Base-by-base conservation (phyloP, 805 yeast species). In the Yarrowia sp. region DNA sequence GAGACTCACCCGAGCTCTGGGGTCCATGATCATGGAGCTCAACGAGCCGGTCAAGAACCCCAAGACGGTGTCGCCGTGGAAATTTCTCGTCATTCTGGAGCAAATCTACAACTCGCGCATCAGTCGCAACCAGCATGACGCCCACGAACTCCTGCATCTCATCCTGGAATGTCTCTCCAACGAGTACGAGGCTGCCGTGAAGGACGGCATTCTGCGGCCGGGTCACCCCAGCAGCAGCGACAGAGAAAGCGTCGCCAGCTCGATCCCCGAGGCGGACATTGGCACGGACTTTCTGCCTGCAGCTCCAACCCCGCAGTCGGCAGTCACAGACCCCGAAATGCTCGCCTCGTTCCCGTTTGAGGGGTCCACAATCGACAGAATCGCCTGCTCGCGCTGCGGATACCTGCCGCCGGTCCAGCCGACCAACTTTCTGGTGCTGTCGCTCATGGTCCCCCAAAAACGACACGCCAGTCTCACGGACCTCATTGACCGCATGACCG, bases 111-210 rank as follows among this genome's bases (percentile, higher is more conserved):
- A 87, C 67, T 87, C 93, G 3, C 86, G 85, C 71, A 87, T 95
- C 34, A 87, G 96, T 2, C 80, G 89, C 42, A 85, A 85, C 55
- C 99, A 95, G 76, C 97, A 94, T 74, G 99, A 94, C 79, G 97
- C 98, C 0, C 98, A 95, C 73, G 99, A 94, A 74, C 81, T 95
- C 70, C 84, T 94, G 38, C 97, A 92, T 75, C 78, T 91, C 65
- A 82, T 93, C 20, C 79, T 94, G 24, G 97, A 93, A 73, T 87
- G 94, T 0, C 79, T 95, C 63, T 87, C 89, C 63, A 83, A 82
- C 67, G 98, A 94, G 74, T 82, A 84, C 71, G 72, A 79, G 43
- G 64, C 69, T 14, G 66, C 70, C 24, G 49, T 34, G 33, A 67
- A 69, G 55, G 65, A 50, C 36, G 67, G 47, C 7, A 47, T 36